A percentile compares a stretch with the other conserved stretches of the same genome.
These are phyloP conservation scores for Globisporangium recalcitrans DNA, from an alignment of 352 stramenopile species.

Conservation along the genomic window DNA sequence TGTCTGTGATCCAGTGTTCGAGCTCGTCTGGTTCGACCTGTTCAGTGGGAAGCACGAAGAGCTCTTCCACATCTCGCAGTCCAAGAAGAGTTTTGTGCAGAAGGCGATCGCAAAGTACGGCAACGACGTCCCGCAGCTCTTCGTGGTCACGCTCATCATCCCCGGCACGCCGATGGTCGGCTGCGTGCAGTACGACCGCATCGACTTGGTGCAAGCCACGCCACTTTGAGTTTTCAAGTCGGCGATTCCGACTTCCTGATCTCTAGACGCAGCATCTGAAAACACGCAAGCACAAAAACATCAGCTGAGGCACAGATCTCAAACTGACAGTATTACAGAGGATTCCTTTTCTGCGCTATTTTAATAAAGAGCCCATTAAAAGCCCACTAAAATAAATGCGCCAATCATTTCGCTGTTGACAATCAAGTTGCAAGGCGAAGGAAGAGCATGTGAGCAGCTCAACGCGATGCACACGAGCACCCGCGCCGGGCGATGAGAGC, in stretches of 20 bases:
- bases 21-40: conserved; percentile 80
- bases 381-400: too few relatives aligned
- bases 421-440: background rate
- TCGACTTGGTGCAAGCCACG: conserved; percentile 56
- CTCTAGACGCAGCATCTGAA: background rate
- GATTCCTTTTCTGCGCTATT: too few relatives aligned
- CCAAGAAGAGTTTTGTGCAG: conserved; percentile 64
- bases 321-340: too few relatives aligned
- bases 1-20: conserved; percentile 45
- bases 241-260: background rate
- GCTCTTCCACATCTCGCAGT: conserved; percentile 60
- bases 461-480: too few relatives aligned
- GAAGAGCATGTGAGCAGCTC: conserved; percentile 1
- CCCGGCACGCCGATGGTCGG: conserved; percentile 59
- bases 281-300: background rate
- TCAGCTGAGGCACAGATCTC: too few relatives aligned
- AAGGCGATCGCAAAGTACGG: conserved; percentile 58
- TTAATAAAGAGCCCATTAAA: too few relatives aligned
- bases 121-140: conserved; percentile 62
- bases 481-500: too few relatives aligned
- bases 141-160: conserved; percentile 71
- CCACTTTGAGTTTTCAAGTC: conserved; percentile 27
- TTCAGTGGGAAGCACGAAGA: conserved; percentile 65
- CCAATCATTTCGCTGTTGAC: too few relatives aligned
- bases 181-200: conserved; percentile 67